These are phyloP conservation scores for Ulmus americana DNA, from an alignment of 331 rosid species.

Conservation along the genomic window DNA sequence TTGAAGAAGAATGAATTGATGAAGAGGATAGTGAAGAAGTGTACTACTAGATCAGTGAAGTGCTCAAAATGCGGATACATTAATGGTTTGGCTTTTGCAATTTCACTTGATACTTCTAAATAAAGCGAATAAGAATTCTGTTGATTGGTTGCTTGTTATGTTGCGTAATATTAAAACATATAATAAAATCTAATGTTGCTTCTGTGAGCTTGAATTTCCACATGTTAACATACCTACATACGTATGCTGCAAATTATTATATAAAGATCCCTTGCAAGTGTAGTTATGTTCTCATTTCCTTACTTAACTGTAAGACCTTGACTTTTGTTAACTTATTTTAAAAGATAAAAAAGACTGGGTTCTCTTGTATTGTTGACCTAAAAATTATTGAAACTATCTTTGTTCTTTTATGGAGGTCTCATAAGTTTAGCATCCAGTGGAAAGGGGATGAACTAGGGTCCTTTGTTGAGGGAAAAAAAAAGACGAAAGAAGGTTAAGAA, in stretches of 20 bases:
- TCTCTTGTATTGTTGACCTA: neutral
- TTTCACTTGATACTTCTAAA: constrained; percentile 15
- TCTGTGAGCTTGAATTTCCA: neutral
- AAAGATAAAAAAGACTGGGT: neutral
- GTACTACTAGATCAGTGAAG: constrained; percentile 38
- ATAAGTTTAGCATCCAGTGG: neutral
- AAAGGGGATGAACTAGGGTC: neutral
- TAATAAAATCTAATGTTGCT: neutral
- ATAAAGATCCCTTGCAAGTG: neutral
- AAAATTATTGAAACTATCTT: neutral
- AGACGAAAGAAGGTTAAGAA: neutral
- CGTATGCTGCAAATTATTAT: neutral
- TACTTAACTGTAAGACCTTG: neutral
- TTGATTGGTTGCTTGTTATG: neutral
- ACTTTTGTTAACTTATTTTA: neutral
- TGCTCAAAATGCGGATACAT: constrained; percentile 65
- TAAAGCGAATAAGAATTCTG: constrained; percentile 12
- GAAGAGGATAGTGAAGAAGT: constrained; percentile 45
- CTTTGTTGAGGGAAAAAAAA: neutral
- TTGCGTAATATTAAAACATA: too few relatives aligned
- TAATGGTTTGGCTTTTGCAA: constrained; percentile 52
- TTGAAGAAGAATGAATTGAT: constrained; percentile 42
- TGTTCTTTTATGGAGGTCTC: neutral
- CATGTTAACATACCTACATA: neutral
- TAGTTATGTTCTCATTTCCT: neutral